Evolutionary conservation across 805 yeast genomes (phyloP).

Genomic region (Candida coquimbonensis): DNA sequence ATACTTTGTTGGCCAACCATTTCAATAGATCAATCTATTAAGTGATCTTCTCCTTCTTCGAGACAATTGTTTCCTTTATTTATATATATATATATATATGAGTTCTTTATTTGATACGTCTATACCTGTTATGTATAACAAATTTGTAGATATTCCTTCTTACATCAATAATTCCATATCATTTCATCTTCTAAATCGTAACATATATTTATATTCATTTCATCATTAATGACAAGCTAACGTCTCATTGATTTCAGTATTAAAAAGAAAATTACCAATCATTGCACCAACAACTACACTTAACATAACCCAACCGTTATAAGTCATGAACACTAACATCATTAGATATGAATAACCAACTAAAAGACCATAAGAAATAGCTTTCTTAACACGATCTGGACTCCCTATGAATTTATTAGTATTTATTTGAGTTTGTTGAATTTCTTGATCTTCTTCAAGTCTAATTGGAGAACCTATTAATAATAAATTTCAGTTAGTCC

Average conservation of each 20-base stretch:
- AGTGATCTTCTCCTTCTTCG: neutral
- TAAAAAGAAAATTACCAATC: conserved; percentile 62
- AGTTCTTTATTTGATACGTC: neutral
- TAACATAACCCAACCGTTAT: conserved; percentile 78
- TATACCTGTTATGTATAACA: neutral
- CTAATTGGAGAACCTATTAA: conserved; percentile 4
- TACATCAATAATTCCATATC: neutral
- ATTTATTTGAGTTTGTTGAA: conserved; percentile 9
- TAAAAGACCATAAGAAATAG: conserved; percentile 52
- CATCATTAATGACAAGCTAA: conserved; percentile 21
- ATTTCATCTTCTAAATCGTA: too few species aligned
- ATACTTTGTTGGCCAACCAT: too few species aligned
- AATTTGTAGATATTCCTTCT: neutral
- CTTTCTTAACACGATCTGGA: conserved; percentile 24
- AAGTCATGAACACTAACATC: conserved; percentile 83
- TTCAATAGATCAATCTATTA: conserved; percentile 6
- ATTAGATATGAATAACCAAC: conserved; percentile 64
- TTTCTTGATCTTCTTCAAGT: conserved; percentile 4
- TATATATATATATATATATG: neutral
- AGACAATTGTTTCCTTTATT: neutral
- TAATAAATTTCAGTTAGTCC: conserved; percentile 1
- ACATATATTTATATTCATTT: neutral
- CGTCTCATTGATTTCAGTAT: conserved; percentile 22
- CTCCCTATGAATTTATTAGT: conserved; percentile 10
- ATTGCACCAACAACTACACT: conserved; percentile 68